Base-by-base conservation (phyloP, 805 yeast species). In the Wickerhamomyces tratensis region DNA sequence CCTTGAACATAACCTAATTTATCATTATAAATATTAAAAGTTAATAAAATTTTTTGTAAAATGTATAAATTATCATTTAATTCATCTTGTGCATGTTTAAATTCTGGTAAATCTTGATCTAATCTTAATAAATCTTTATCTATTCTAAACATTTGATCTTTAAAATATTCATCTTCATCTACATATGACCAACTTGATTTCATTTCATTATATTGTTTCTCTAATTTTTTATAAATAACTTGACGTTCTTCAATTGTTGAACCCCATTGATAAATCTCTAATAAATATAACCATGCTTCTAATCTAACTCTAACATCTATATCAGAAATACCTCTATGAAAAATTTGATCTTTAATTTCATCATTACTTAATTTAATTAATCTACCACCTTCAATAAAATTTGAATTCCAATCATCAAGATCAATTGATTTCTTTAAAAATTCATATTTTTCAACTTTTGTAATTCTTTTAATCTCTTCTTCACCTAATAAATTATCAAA, bases 1-100 rank as follows among this genome's bases (percentile, higher is more conserved):
- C 99, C 99, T 64, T 93, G 99, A 15, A 93, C 96, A 56, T 93
- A 93, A 1, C 98, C 98, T 50, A 93, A 63, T 50, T 87, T 82
- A 38, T 67, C 69, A 59, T 93, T 89, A 58, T 80, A 73, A 60
- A 85, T 88, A 59, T 93, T 91, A 55, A 83, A 91, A 1, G 97
- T 86, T 43, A 88, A 70, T 35, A 93, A 68, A 46, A 93, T 83
- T 51, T 84, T 31, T 31, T 31, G 34, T 31, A 31, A 31, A 31
- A 31, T 13, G 34, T 31, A 31, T 31, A 31, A 12, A 31, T 31
- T 61, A 5, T 51, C 62, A 13, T 49, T 59, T 5, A 56, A 56
- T 15, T 57, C 58, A 7, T 56, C 65, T 59, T 31, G 67, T 53
- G 31, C 62, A 26, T 29, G 50, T 33, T 67, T 67, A 62, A 79